These are phyloP conservation scores for Sordariomycetes sp. DNA, from an alignment of 2,329 filamentous ascomycete species.

Conservation along the genomic window DNA sequence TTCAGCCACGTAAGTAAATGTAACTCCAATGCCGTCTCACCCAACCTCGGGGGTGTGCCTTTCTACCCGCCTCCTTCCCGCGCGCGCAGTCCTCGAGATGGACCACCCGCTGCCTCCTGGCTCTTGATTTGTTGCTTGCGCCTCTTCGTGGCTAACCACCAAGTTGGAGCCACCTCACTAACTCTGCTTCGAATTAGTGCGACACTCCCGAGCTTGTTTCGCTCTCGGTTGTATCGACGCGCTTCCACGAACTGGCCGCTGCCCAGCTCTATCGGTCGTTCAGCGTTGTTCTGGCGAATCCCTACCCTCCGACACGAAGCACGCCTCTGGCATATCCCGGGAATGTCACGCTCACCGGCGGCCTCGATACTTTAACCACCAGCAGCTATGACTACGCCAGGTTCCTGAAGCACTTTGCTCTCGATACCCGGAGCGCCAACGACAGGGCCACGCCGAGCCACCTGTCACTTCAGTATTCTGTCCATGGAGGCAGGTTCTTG, in stretches of 20 bases:
- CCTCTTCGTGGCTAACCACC: not conserved
- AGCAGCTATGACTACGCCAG: constrained; percentile 54
- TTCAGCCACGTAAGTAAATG: constrained; percentile 29
- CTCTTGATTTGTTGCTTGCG: not conserved
- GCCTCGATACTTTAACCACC: constrained; percentile 50
- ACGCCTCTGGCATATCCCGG: constrained; percentile 21
- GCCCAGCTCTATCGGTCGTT: constrained; percentile 49
- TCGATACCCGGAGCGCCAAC: constrained; percentile 44
- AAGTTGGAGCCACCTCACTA: not conserved
- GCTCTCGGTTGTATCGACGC: constrained; percentile 45
- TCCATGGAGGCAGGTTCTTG: constrained; percentile 52
- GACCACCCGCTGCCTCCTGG: not conserved
- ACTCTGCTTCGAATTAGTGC: constrained; percentile 26
- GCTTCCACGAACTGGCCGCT: constrained; percentile 47
- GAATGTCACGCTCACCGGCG: constrained; percentile 40
- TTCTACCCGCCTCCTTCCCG: not conserved
- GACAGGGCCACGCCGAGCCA: constrained; percentile 42
- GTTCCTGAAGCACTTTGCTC: constrained; percentile 42
- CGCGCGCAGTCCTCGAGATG: not conserved
- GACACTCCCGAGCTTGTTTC: constrained; percentile 41
- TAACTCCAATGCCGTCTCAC: not conserved
- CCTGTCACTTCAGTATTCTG: constrained; percentile 40
- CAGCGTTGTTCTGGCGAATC: constrained; percentile 43
- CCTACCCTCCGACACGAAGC: not conserved
- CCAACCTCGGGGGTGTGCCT: not conserved